phyloP scores from a whole-genome alignment of 805 yeast genomes.

The Diddensiella santjacobensis region DNA sequence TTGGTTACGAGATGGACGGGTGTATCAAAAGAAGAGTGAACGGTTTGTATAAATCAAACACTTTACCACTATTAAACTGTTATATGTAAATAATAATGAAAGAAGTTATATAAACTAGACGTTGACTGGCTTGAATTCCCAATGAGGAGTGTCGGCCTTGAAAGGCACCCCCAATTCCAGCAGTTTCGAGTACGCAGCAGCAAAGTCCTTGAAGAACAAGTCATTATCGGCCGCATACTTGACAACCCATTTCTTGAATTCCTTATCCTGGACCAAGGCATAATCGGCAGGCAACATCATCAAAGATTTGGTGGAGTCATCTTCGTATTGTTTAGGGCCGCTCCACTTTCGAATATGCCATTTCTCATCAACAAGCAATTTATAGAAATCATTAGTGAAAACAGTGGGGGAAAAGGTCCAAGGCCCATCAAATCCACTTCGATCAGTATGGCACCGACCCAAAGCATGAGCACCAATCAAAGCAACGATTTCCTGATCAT shows the following conservation, averaged over 20 bases:
- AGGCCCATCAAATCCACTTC: slow-evolving; percentile 71
- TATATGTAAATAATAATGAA: neutral
- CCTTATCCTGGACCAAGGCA: slow-evolving; percentile 56
- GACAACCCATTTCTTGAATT: slow-evolving; percentile 52
- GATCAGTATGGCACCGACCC: slow-evolving; percentile 65
- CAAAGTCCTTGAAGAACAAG: slow-evolving; percentile 57
- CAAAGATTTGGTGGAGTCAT: slow-evolving; percentile 49
- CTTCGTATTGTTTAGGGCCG: slow-evolving; percentile 60
- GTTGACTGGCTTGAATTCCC: slow-evolving; percentile 24
- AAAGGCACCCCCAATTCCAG: slow-evolving; percentile 67
- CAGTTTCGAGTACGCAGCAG: slow-evolving; percentile 58
- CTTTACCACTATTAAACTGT: neutral
- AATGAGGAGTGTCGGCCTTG: slow-evolving; percentile 38
- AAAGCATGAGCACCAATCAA: slow-evolving; percentile 72
- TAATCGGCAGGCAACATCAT: slow-evolving; percentile 82
- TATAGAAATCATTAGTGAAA: slow-evolving; percentile 68
- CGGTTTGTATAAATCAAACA: slow-evolving; percentile 27
- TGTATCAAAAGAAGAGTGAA: slow-evolving; percentile 51
- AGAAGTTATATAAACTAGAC: too few relatives aligned
- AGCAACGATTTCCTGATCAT: slow-evolving; percentile 69
- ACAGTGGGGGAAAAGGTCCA: slow-evolving; percentile 76
- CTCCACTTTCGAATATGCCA: slow-evolving; percentile 56
- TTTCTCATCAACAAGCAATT: slow-evolving; percentile 50
- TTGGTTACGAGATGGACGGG: slow-evolving; percentile 94
- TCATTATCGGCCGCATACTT: slow-evolving; percentile 58